Evolutionary conservation across 495 filamentous ascomycete species (phyloP), one percentile per base, ranked within the genome.

Genomic region (Hyaloscypha bicolor): DNA sequence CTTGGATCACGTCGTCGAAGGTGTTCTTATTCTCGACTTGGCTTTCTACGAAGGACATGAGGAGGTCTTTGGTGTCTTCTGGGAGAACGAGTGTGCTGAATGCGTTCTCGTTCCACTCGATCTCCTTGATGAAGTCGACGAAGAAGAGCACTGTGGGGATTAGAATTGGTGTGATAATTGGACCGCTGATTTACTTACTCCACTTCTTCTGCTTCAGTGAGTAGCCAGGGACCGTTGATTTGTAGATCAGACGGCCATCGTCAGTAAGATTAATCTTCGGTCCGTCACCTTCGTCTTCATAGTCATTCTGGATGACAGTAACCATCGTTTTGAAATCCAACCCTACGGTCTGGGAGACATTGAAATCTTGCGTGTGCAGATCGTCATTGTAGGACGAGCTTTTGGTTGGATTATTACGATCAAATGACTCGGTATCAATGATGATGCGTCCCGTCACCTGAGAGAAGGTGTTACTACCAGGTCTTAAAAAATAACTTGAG

Each of bases 381-480:
- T 86, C 83, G 1, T 82, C 82, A 4, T 80, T 78, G 39, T 45
- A 61, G 19, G 9, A 2, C 35, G 86, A 85, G 1, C 89, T 71
- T 9, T 87, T 80, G 68, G 92, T 94, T 1, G 93, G 93, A 71
- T 94, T 94, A 68, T 93, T 90, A 5, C 92, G 86, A 29, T 92
- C 84, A 78, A 93, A 91, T 59, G 91, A 91, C 19, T 87, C 87
- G 1, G 93, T 89, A 72, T 97, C 93, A 48, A 97, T 84, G 91
- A 97, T 96, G 67, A 96, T 86, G 35, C 93, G 88, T 25, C 63
- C 63, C 31, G 59, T 45, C 9, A 68, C 59, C 37, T 77, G 71
- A 8, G 22, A 3, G 74, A 30, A 31, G 6, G 75, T 79, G 42
- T 80, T 70, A 56, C 25, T 51, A 25, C 55, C 19, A 61, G 30